Conservation (phyloP, 306 rosid species). For the Rosa lucieae region DNA sequence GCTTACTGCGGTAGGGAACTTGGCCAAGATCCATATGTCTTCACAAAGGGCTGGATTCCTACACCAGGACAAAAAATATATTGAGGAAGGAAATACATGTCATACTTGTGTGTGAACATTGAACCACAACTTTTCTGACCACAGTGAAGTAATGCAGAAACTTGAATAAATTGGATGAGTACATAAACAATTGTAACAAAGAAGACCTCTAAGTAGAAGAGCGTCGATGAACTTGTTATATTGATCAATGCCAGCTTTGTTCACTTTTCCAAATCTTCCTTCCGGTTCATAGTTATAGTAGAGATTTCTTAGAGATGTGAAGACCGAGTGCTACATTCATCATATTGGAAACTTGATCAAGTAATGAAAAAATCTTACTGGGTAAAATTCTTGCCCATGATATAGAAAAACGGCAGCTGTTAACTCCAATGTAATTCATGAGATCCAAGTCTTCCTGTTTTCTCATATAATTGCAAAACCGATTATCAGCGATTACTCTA, state of each 20-base stretch:
- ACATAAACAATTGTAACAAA: background rate
- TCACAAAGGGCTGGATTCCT: constrained; percentile 15
- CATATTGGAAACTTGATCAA: background rate
- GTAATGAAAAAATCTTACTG: constrained; percentile 30
- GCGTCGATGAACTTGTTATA: constrained; percentile 49
- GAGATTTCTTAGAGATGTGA: background rate
- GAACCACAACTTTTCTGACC: no score
- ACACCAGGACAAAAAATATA: no score
- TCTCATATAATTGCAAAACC: background rate
- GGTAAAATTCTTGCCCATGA: constrained; percentile 86
- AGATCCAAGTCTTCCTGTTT: constrained; percentile 66
- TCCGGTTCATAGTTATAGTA: constrained; percentile 33
- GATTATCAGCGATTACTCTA: background rate
- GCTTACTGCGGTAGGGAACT: constrained; percentile 61
- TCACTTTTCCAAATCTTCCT: constrained; percentile 68
- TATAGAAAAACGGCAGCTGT: constrained; percentile 66
- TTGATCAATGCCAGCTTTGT: constrained; percentile 44
- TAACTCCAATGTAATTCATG: constrained; percentile 55
- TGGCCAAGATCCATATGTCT: constrained; percentile 67
- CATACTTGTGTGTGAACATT: no score
- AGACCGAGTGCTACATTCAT: background rate
- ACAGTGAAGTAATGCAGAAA: background rate
- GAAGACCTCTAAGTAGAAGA: constrained; percentile 44
- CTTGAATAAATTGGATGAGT: background rate
- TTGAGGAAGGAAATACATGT: no score